phyloP scores from a whole-genome alignment of 305 asterid species.

The Fraxinus ornus region DNA sequence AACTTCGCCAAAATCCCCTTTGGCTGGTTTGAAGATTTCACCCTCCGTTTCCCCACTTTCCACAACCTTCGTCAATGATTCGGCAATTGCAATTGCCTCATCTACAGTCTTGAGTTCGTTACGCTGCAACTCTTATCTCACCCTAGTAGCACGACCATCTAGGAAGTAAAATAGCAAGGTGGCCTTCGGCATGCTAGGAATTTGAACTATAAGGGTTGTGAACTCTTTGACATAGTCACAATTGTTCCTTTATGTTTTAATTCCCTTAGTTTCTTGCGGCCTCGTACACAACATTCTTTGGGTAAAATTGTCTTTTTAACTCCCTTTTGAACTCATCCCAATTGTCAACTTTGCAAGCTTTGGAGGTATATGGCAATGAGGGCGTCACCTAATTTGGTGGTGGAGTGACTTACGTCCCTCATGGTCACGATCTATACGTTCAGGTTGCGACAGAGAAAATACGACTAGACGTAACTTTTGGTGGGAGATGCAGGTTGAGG shows the following conservation, averaged over 20 bases:
- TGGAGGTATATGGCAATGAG: neutral
- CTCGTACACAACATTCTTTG: neutral
- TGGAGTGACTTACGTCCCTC: neutral
- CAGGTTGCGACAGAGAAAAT: too few relatives aligned
- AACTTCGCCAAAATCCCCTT: neutral
- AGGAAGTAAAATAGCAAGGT: neutral
- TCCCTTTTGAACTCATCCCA: neutral
- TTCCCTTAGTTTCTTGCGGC: neutral
- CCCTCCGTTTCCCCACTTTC: neutral
- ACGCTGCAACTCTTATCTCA: neutral
- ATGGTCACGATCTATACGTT: neutral
- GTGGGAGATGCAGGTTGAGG: neutral
- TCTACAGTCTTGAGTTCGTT: neutral
- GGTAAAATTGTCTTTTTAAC: neutral
- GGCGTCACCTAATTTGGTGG: neutral
- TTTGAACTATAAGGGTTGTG: neutral
- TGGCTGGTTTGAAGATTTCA: neutral
- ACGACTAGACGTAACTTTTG: neutral
- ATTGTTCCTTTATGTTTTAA: neutral
- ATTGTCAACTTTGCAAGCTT: neutral
- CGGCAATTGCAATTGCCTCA: neutral
- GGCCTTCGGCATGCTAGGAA: neutral
- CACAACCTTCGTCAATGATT: neutral
- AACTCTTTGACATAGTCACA: neutral
- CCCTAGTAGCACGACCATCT: neutral